Conservation (phyloP, 345 rosid genomes). For the Leavenworthia alabamica region DNA sequence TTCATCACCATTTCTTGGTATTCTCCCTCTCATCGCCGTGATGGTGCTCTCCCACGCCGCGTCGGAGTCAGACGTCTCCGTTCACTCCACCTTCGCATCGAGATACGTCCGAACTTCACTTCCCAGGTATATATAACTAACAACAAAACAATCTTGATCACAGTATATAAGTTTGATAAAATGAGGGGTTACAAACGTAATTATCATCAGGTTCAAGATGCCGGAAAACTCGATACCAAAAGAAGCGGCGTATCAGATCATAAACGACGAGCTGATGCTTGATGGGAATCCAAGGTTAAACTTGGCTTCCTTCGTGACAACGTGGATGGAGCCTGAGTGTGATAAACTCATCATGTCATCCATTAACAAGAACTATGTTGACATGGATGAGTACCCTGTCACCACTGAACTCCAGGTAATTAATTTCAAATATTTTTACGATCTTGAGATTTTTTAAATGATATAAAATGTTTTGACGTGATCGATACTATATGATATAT, state of each 20-base stretch:
- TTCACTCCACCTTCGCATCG: slow-evolving; percentile 80
- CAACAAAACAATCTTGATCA: neutral
- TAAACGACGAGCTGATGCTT: no score
- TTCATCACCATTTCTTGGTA: neutral
- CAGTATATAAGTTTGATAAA: no score
- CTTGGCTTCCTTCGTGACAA: no score
- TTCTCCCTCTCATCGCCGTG: slow-evolving; percentile 1
- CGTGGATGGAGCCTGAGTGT: no score
- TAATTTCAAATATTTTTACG: neutral
- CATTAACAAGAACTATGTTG: no score
- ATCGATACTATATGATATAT: neutral
- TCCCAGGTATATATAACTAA: slow-evolving; percentile 36
- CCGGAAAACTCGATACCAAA: no score
- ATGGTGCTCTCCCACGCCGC: slow-evolving; percentile 60
- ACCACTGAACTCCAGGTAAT: slow-evolving; percentile 84
- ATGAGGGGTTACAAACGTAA: no score
- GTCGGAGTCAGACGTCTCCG: slow-evolving; percentile 50
- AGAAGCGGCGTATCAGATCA: no score
- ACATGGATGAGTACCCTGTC: no score
- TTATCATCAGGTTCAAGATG: no score
- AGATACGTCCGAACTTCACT: slow-evolving; percentile 73
- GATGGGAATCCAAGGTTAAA: no score
- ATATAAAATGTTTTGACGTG: neutral
- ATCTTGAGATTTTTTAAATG: neutral
- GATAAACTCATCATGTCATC: no score